These are phyloP conservation scores for Cicer yamashitae DNA, from an alignment of 306 rosid species.

Conservation along the genomic window DNA sequence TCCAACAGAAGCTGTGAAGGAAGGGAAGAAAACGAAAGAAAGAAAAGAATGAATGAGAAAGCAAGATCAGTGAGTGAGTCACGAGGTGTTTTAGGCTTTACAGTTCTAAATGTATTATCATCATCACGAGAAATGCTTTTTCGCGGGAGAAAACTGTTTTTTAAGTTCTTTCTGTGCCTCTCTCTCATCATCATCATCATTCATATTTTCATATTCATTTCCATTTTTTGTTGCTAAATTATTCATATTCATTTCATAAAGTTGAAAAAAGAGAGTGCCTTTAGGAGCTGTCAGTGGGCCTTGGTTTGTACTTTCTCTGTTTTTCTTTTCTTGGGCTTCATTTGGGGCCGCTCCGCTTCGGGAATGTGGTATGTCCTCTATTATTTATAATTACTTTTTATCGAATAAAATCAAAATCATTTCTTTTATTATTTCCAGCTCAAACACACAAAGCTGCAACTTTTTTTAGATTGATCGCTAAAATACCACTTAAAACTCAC, in stretches of 20 bases:
- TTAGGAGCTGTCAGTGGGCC: conserved; percentile 44
- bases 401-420: background rate
- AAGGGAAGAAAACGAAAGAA: background rate
- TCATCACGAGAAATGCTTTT: conserved; percentile 55
- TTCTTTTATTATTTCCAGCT: background rate
- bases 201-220: no score
- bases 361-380: background rate
- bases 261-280: background rate
- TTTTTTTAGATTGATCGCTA: no score
- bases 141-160: conserved; percentile 71
- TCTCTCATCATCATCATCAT: conserved; percentile 28
- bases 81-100: conserved; percentile 57
- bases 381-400: background rate
- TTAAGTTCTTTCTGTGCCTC: conserved; percentile 45
- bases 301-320: background rate
- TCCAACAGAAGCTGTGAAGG: background rate
- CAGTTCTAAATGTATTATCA: conserved; percentile 58
- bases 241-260: background rate
- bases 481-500: no score
- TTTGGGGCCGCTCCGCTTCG: background rate
- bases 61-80: background rate
- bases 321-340: conserved; percentile 6
- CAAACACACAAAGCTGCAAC: background rate
- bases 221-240: no score
- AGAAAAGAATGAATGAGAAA: conserved; percentile 7